Evolutionary conservation across 768 basidiomycete species (phyloP).

Genomic region (Rhodotorula graminis): DNA sequence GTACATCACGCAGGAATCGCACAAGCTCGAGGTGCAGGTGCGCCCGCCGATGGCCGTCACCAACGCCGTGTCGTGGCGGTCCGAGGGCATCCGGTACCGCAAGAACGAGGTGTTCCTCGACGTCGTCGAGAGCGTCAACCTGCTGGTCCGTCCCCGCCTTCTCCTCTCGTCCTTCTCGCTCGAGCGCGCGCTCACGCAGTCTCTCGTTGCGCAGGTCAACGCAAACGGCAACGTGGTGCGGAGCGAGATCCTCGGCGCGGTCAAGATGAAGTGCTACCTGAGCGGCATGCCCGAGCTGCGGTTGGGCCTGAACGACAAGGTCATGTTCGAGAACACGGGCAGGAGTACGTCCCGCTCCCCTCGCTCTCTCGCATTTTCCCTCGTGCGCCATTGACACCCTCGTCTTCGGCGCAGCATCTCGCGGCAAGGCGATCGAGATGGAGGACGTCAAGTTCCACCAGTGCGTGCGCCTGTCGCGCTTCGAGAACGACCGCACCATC

Average conservation of each 20-base stretch:
- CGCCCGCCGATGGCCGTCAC: conserved; percentile 95
- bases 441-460: conserved; percentile 99
- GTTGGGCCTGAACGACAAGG: conserved; percentile 94
- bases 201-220: conserved; percentile 63
- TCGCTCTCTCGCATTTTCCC: not conserved
- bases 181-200: not conserved
- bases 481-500: conserved; percentile 98
- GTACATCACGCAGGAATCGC: conserved; percentile 97
- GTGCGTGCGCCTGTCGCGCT: conserved; percentile 92
- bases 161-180: not conserved
- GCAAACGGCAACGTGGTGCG: conserved; percentile 94
- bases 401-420: conserved; percentile 63
- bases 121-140: conserved; percentile 94
- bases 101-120: conserved; percentile 99
- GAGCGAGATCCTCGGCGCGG: conserved; percentile 93
- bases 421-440: conserved; percentile 98
- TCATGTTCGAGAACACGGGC: conserved; percentile 98
- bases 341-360: conserved; percentile 59
- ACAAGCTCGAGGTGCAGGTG: conserved; percentile 82
- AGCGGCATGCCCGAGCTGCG: conserved; percentile 99
- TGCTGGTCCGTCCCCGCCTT: conserved; percentile 61
- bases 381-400: too few species aligned
- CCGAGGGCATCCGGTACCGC: conserved; percentile 91
- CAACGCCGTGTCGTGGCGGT: conserved; percentile 97
- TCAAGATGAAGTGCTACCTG: conserved; percentile 99